Evolutionary conservation across 192 early-diverging fungal species (phyloP), one percentile per base, ranked within the genome.

Genomic region (Umbelopsis sp.): DNA sequence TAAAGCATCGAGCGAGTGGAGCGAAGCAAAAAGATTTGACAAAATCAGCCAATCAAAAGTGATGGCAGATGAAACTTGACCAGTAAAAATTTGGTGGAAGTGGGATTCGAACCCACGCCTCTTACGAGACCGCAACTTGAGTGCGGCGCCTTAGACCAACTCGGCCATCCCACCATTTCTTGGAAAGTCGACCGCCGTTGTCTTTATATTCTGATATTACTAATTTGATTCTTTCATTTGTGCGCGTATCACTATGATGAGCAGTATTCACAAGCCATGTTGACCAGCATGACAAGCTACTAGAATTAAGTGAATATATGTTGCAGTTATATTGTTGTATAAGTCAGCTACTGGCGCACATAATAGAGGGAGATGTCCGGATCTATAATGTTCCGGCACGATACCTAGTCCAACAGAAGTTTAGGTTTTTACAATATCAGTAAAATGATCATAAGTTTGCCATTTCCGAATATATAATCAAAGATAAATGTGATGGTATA

Each of bases 61-160:
- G 5, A 41, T 41, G 48, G 12, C 48, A 20, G 15, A 2, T 49
- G 48, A 49, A 49, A 49, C 48, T 2, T 49, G 20, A 16, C 48
- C 46, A 52, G 53, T 23, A 66, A 72, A 72, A 66, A 78, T 49
- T 18, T 86, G 84, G 78, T 84, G 77, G 78, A 78, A 82, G 82
- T 80, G 86, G 83, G 86, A 85, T 88, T 89, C 87, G 88, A 89
- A 89, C 88, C 80, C 86, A 79, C 84, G 88, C 88, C 87, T 89
- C 88, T 89, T 87, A 80, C 88, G 88, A 89, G 87, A 89, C 88
- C 86, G 88, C 88, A 89, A 88, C 86, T 89, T 89, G 88, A 89
- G 88, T 89, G 88, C 88, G 85, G 88, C 86, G 84, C 88, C 88
- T 89, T 89, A 89, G 88, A 89, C 88, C 88, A 86, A 83, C 84